Conservation (phyloP, 495 filamentous ascomycete species). For the Penicillium odoratum region DNA sequence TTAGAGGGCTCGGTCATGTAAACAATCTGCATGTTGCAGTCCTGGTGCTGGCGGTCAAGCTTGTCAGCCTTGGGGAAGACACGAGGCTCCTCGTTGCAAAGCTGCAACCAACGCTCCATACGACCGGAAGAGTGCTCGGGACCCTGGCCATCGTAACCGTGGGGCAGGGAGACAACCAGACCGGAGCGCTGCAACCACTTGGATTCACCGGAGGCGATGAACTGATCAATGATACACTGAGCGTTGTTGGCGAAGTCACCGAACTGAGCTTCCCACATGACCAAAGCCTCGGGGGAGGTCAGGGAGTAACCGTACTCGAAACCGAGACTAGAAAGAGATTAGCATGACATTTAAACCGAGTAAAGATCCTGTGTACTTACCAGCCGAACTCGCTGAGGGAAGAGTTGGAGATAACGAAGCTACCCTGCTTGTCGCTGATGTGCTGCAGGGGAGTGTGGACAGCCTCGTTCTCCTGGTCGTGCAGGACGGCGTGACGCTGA, state of each 20-base stretch:
- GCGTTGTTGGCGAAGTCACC: conserved; percentile 99
- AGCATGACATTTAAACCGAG: conserved; percentile 16
- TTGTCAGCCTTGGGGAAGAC: conserved; percentile 84
- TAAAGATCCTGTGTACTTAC: conserved; percentile 40
- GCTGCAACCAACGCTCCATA: conserved; percentile 95
- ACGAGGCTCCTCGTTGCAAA: conserved; percentile 97
- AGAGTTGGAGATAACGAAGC: conserved; percentile 96
- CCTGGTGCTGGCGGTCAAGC: conserved; percentile 96
- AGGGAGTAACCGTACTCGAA: conserved; percentile 99
- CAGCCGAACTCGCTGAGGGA: conserved; percentile 90
- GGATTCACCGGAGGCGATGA: conserved; percentile 93
- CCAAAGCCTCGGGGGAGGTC: conserved; percentile 91
- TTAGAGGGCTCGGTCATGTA: conserved; percentile 93
- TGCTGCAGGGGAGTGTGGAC: conserved; percentile 93
- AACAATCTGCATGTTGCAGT: conserved; percentile 98
- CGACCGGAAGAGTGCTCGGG: conserved; percentile 97
- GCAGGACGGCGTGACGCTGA: conserved; percentile 93
- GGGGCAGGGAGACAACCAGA: conserved; percentile 89
- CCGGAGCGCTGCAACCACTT: conserved; percentile 99
- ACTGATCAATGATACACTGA: conserved; percentile 98
- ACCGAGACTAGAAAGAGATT: conserved; percentile 56
- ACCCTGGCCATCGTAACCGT: conserved; percentile 97
- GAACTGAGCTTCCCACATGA: conserved; percentile 99
- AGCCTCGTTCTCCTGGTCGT: conserved; percentile 90
- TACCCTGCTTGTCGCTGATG: conserved; percentile 83